These are phyloP conservation scores for Boletus rubescentipes DNA, from an alignment of 768 basidiomycete genomes.

Conservation along the genomic window DNA sequence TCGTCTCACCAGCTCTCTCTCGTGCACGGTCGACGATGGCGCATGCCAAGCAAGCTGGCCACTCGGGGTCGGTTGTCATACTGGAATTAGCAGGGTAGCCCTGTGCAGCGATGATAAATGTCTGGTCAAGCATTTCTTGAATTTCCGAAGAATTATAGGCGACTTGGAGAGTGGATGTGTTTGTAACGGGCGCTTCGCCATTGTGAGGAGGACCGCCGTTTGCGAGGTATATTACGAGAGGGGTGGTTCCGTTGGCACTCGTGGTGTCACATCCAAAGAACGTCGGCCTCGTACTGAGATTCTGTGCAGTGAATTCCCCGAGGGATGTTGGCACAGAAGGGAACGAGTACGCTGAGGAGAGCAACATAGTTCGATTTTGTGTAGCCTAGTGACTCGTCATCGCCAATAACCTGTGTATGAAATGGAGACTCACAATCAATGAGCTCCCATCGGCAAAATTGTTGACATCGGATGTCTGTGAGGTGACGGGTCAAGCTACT, in stretches of 20 bases:
- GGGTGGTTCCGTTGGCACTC: conserved; percentile 32
- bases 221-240: conserved; percentile 59
- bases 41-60: conserved; percentile 52
- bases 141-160: conserved; percentile 38
- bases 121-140: conserved; percentile 47
- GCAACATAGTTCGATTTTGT: conserved; percentile 40
- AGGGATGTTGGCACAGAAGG: conserved; percentile 29
- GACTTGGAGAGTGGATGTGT: conserved; percentile 41
- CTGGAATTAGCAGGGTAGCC: conserved; percentile 34
- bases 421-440: conserved; percentile 22
- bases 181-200: conserved; percentile 39
- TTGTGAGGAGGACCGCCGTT: conserved; percentile 47
- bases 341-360: conserved; percentile 35
- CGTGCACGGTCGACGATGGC: conserved; percentile 50
- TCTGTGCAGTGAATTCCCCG: conserved; percentile 34
- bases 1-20: conserved; percentile 17
- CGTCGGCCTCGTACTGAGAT: conserved; percentile 38
- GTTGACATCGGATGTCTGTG: conserved; percentile 16
- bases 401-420: not conserved
- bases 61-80: conserved; percentile 37
- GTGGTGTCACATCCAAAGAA: conserved; percentile 46
- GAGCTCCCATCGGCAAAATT: conserved; percentile 26
- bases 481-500: not conserved
- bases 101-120: conserved; percentile 43
- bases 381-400: conserved; percentile 18